Base-by-base conservation (phyloP, 2,329 filamentous ascomycete species). In the Alternaria incomplexa region DNA sequence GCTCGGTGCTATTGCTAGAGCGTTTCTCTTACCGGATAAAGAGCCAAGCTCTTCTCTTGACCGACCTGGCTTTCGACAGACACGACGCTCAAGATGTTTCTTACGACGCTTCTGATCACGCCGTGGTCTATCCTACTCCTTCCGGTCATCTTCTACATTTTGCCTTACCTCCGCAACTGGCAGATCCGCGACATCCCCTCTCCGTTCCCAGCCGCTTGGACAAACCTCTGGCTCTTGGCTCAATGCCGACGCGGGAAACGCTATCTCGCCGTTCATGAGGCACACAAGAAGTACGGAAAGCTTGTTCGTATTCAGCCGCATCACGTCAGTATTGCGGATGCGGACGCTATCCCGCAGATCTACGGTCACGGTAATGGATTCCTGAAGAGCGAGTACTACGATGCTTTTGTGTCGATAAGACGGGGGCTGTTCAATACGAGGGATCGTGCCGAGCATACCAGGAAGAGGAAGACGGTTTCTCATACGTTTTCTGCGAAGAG, bases 381-480 rank as follows among this genome's bases (percentile, higher is more conserved):
- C 64, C 67, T 85, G 61, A 85, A 85, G 74, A 81, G 91, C 45
- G 90, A 95, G 3, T 97, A 94, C 81, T 97, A 97, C 73, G 93
- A 97, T 73, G 91, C 92, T 53, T 97, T 97, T 72, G 93, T 97
- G 58, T 94, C 91, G 12, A 96, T 97, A 74, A 88, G 87, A 54
- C 88, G 92, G 12, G 93, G 93, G 20, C 85, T 97, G 12, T 97
- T 97, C 88, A 97, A 96, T 80, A 97, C 93, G 0, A 86, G 94
- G 30, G 89, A 94, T 81, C 87, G 94, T 52, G 84, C 84, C 0
- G 92, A 97, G 74, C 93, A 97, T 79, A 90, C 90, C 0, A 89
- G 93, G 66, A 97, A 97, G 86, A 88, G 93, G 73, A 97, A 97
- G 86, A 90, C 92, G 3, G 88, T 97, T 51, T 89, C 92, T 1